These are phyloP conservation scores for Tetrastigma voinierianum DNA, from an alignment of 164 flowering plant species.

Conservation along the genomic window DNA sequence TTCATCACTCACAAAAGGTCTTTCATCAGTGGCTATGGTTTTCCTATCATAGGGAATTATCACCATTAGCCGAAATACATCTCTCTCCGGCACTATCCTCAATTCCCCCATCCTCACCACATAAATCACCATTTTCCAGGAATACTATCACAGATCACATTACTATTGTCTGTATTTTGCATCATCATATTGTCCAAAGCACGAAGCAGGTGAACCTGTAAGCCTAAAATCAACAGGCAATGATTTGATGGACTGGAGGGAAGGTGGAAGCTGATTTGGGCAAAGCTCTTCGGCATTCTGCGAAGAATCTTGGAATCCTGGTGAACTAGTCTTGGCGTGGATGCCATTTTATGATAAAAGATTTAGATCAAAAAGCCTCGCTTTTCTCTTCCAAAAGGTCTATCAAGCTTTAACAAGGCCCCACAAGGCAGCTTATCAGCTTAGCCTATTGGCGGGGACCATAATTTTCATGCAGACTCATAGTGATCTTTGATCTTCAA, in stretches of 20 bases:
- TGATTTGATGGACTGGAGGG: constrained; percentile 47
- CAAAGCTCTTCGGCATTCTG: constrained; percentile 24
- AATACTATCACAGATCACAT: constrained; percentile 9
- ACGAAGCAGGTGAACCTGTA: constrained; percentile 26
- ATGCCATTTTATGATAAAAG: constrained; percentile 21
- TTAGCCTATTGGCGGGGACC: constrained; percentile 40
- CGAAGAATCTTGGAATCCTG: constrained; percentile 15
- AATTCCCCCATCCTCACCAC: constrained; percentile 13
- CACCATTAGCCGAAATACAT: constrained; percentile 44
- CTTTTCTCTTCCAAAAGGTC: constrained; percentile 18
- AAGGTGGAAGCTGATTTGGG: constrained; percentile 26
- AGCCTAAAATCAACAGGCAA: constrained; percentile 56
- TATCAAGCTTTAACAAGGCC: constrained; percentile 39
- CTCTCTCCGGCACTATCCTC: constrained; percentile 10
- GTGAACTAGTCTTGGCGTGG: constrained; percentile 14
- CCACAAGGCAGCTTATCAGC: constrained; percentile 31
- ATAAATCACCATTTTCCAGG: constrained; percentile 30
- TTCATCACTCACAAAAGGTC: constrained; percentile 37
- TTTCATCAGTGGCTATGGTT: constrained; percentile 31
- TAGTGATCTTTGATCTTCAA: constrained; percentile 19
- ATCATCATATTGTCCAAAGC: constrained; percentile 5
- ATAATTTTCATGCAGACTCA: constrained; percentile 16
- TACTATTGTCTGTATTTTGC: constrained; percentile 13
- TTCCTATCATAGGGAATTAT: constrained; percentile 66
- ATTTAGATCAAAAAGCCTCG: constrained; percentile 18